Conservation (phyloP, 306 rosid genomes). For the Prunus fruticosa region DNA sequence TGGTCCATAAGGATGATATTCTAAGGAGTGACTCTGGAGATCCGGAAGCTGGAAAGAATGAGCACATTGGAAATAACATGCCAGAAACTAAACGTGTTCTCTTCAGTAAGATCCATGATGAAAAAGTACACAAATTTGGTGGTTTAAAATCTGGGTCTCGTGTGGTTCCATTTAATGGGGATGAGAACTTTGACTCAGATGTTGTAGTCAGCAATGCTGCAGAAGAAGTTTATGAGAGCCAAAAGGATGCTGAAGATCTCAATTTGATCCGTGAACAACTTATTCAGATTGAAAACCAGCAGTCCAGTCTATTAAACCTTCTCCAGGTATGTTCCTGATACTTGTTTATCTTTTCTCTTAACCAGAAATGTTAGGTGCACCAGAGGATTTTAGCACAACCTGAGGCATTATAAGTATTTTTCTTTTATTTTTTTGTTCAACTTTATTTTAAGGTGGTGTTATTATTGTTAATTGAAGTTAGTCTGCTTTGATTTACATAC, state of each 20-base stretch:
- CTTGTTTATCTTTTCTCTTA: not conserved
- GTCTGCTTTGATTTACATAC: not conserved
- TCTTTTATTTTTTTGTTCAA: not conserved
- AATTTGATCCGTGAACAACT: constrained; percentile 84
- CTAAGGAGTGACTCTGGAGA: constrained; percentile 32
- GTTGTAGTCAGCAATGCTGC: constrained; percentile 29
- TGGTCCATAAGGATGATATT: constrained; percentile 40
- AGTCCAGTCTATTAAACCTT: constrained; percentile 71
- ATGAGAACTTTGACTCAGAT: constrained; percentile 31
- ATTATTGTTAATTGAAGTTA: not conserved
- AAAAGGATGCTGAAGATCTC: constrained; percentile 76
- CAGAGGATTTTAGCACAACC: not conserved
- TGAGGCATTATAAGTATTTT: not conserved
- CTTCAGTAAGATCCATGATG: constrained; percentile 52
- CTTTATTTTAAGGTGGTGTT: not conserved
- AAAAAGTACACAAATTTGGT: constrained; percentile 46
- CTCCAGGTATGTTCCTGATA: constrained; percentile 64
- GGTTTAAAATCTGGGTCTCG: constrained; percentile 58
- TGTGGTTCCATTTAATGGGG: constrained; percentile 66
- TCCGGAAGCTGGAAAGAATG: constrained; percentile 33
- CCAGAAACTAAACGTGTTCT: constrained; percentile 47
- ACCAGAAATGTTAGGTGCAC: not conserved
- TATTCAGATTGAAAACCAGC: constrained; percentile 94
- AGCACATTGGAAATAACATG: constrained; percentile 26
- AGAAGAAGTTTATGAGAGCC: constrained; percentile 58